Evolutionary conservation across 208 protist species (phyloP).

Genomic region (Leishmania aethiopica): DNA sequence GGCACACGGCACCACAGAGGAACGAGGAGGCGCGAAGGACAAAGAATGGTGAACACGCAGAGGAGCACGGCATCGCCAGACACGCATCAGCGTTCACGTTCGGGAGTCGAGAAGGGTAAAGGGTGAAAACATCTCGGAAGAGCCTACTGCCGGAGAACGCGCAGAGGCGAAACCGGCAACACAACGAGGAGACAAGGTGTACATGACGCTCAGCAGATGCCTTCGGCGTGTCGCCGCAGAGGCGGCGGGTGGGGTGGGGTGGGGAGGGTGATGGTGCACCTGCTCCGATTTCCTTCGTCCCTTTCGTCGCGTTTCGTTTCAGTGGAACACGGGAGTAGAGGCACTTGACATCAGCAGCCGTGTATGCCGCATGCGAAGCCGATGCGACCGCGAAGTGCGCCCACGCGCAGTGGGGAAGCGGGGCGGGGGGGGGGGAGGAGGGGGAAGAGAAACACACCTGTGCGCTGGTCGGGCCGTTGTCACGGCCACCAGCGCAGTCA

Average conservation of each 20-base stretch:
- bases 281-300: background rate
- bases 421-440: background rate
- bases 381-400: background rate
- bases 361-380: background rate
- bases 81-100: background rate
- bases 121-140: background rate
- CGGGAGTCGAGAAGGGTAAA: background rate
- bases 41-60: background rate
- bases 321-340: background rate
- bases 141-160: background rate
- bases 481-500: background rate
- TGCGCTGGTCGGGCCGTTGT: background rate
- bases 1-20: conserved; percentile 4
- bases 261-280: background rate
- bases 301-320: background rate
- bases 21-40: background rate
- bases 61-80: background rate
- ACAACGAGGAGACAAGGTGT: background rate
- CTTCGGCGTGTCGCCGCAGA: background rate
- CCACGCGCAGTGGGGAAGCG: background rate
- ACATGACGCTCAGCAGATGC: background rate
- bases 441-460: background rate
- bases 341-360: background rate
- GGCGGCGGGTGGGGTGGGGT: background rate
- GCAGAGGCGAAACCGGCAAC: background rate